Conservation (phyloP, 116 monocot species). For the Dioscorea cayenensis region DNA sequence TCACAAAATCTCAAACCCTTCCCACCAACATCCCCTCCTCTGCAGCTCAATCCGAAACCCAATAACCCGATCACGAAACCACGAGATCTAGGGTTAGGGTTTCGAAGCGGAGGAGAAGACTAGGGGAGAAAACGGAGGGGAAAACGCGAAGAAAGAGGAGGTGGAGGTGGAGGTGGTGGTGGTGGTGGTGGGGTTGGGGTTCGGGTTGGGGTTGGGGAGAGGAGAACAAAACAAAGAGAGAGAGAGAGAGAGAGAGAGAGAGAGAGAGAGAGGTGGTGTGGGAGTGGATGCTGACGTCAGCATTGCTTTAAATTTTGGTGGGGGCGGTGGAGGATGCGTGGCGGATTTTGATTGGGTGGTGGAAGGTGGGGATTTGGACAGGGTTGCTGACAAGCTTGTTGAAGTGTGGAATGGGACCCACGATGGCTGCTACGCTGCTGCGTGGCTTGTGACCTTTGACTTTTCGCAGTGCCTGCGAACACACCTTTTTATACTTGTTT, state of each 20-base stretch:
- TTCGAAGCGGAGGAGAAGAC: neutral
- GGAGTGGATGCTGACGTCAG: constrained; percentile 1
- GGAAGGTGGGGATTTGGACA: too few species aligned
- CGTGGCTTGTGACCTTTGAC: too few species aligned
- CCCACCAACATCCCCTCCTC: neutral
- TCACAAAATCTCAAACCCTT: constrained; percentile 1
- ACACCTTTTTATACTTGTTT: too few species aligned
- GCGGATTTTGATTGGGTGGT: neutral
- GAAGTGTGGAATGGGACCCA: too few species aligned
- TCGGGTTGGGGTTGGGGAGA: neutral
- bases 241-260: neutral
- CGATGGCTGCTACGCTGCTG: too few species aligned
- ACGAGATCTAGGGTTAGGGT: constrained; percentile 1
- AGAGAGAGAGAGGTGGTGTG: neutral
- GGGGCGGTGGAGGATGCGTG: neutral
- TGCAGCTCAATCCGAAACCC: constrained; percentile 12
- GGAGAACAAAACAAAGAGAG: neutral
- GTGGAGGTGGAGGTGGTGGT: neutral
- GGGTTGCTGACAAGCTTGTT: too few species aligned
- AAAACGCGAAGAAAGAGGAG: neutral
- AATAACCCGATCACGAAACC: neutral
- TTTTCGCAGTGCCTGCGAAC: too few species aligned
- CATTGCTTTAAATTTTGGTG: neutral
- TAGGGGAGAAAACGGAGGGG: neutral
- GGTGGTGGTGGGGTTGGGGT: too few species aligned